phyloP scores from a whole-genome alignment of 2,329 filamentous ascomycete species.

The Penicillium sp. region DNA sequence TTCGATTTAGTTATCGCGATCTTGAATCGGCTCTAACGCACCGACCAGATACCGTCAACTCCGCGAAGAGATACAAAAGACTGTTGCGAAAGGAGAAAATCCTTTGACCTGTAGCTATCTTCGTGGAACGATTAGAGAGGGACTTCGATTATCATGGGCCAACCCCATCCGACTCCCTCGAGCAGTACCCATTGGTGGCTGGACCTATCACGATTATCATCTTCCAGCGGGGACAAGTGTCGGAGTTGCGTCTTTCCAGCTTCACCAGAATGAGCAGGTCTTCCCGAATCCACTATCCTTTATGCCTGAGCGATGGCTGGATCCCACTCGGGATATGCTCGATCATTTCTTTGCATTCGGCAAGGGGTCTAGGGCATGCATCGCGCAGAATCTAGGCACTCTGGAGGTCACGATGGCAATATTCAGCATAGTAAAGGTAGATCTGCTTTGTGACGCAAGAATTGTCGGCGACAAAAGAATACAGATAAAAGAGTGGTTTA shows the following conservation, averaged over 20 bases:
- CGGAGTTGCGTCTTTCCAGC: constrained; percentile 45
- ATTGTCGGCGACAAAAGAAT: constrained; percentile 39
- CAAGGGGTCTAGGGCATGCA: constrained; percentile 50
- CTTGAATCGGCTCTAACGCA: neutral
- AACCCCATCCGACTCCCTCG: constrained; percentile 54
- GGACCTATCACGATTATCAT: constrained; percentile 37
- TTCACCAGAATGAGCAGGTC: constrained; percentile 48
- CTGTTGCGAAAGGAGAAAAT: constrained; percentile 23
- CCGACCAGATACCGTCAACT: constrained; percentile 35
- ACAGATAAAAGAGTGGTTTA: constrained; percentile 59
- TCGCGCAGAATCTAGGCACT: constrained; percentile 51
- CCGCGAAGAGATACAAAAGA: constrained; percentile 33
- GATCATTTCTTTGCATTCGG: constrained; percentile 52
- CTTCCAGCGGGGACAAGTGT: constrained; percentile 49
- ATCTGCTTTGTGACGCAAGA: constrained; percentile 47
- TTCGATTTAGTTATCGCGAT: neutral
- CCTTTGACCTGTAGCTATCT: constrained; percentile 44
- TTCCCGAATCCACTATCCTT: constrained; percentile 48
- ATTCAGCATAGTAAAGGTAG: constrained; percentile 43
- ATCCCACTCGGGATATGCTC: constrained; percentile 40
- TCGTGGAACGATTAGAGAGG: constrained; percentile 51
- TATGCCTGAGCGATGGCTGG: constrained; percentile 51
- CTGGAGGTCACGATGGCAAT: constrained; percentile 46
- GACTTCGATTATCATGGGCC: constrained; percentile 51
- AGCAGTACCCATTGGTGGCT: constrained; percentile 44